Evolutionary conservation across 2,329 filamentous ascomycete species (phyloP).

Genomic region (Ophiocordyceps polyrhachis-furcata): DNA sequence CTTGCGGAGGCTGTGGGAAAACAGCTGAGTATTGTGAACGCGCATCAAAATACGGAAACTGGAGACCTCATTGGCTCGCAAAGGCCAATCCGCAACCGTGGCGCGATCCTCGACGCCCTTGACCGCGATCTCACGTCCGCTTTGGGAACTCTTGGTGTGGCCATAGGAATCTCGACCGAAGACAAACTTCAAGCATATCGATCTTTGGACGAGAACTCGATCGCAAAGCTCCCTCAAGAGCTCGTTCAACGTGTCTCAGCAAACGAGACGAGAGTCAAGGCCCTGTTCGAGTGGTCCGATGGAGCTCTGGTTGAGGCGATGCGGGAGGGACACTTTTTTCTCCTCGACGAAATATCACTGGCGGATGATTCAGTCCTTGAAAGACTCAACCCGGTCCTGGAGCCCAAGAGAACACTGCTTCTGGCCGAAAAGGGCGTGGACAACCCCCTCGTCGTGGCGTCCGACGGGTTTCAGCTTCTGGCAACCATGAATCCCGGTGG

Average conservation of each 20-base stretch:
- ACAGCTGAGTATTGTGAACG: constrained; percentile 77
- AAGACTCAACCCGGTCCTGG: constrained; percentile 86
- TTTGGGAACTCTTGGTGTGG: constrained; percentile 21
- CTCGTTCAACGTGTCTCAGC: constrained; percentile 26
- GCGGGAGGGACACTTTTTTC: constrained; percentile 74
- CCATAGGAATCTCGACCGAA: constrained; percentile 26
- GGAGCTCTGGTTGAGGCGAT: constrained; percentile 88
- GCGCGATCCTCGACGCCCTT: constrained; percentile 49
- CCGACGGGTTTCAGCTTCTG: constrained; percentile 78
- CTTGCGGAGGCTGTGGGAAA: constrained; percentile 64
- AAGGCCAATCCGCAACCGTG: constrained; percentile 71
- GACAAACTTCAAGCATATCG: constrained; percentile 39
- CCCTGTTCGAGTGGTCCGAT: constrained; percentile 91
- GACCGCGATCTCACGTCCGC: constrained; percentile 36
- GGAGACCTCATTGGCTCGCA: constrained; percentile 95
- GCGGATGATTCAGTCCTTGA: constrained; percentile 96
- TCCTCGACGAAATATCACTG: constrained; percentile 93
- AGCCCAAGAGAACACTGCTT: constrained; percentile 68
- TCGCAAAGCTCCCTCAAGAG: constrained; percentile 27
- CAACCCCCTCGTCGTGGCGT: constrained; percentile 60
- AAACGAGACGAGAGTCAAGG: constrained; percentile 47
- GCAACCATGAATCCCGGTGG: constrained; percentile 99
- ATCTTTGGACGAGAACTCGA: constrained; percentile 25
- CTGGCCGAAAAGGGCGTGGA: constrained; percentile 85
- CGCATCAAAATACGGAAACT: constrained; percentile 95